Evolutionary conservation across 305 asterid species (phyloP).

Genomic region (Fraxinus sp.): DNA sequence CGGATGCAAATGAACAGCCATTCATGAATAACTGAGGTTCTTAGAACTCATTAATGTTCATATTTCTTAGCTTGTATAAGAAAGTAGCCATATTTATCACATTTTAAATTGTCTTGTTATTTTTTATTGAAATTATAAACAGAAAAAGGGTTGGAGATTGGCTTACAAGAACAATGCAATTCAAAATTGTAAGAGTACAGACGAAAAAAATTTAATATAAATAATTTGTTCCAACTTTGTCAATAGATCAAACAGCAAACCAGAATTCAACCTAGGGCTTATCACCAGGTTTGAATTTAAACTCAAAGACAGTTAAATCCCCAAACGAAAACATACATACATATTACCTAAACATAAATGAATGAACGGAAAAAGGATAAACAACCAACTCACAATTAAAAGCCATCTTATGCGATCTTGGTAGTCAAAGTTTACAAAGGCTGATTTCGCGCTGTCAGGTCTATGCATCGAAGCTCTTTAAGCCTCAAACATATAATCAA

Average conservation of each 20-base stretch:
- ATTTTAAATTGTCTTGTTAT: neutral
- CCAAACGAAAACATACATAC: neutral
- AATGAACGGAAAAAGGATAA: neutral
- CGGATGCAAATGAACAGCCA: neutral
- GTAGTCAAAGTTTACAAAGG: neutral
- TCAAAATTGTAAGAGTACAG: neutral
- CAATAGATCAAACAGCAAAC: neutral
- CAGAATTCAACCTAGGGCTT: neutral
- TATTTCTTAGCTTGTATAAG: neutral
- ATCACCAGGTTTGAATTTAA: neutral
- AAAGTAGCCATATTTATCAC: neutral
- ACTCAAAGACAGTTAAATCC: constrained; percentile 16
- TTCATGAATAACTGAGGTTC: neutral
- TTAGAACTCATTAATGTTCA: neutral
- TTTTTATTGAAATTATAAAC: too few species aligned
- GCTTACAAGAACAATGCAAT: neutral
- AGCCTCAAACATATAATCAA: neutral
- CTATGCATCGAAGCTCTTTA: neutral
- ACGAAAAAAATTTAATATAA: neutral
- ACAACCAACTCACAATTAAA: neutral
- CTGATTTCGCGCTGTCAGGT: neutral
- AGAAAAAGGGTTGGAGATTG: neutral
- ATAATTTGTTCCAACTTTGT: neutral
- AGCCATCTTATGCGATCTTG: neutral
- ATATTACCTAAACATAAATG: neutral